Conservation (phyloP, 2,329 filamentous ascomycete species). For the Sclerotinia borealis region DNA sequence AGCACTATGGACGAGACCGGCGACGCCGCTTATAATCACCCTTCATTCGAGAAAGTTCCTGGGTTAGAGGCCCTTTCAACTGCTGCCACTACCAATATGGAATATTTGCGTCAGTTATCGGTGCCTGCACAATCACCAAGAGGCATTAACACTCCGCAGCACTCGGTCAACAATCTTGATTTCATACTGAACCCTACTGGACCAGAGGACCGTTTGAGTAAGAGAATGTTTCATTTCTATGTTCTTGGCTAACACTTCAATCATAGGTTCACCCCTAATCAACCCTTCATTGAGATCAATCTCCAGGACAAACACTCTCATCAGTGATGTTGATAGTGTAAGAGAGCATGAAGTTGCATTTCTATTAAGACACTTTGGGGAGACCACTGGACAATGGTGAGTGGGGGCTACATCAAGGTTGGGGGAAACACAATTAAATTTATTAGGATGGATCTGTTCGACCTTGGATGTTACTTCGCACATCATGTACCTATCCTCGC, state of each 20-base stretch:
- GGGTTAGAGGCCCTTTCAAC: constrained; percentile 49
- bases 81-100: constrained; percentile 40
- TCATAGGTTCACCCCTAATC: constrained; percentile 38
- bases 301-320: constrained; percentile 1
- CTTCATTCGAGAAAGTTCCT: constrained; percentile 37
- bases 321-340: constrained; percentile 28
- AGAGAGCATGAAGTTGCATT: constrained; percentile 53
- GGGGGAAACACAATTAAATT: constrained; percentile 5
- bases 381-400: constrained; percentile 53
- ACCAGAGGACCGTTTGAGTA: constrained; percentile 22
- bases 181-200: constrained; percentile 45
- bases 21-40: constrained; percentile 22
- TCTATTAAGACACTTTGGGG: constrained; percentile 53
- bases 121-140: constrained; percentile 19
- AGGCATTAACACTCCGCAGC: constrained; percentile 21
- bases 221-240: background rate
- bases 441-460: constrained; percentile 47
- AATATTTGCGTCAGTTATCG: constrained; percentile 28
- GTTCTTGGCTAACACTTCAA: constrained; percentile 24
- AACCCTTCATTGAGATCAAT: constrained; percentile 36
- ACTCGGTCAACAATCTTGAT: constrained; percentile 42
- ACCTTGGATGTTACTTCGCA: constrained; percentile 52
- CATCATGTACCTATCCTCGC: constrained; percentile 54
- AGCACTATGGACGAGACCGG: constrained; percentile 18
- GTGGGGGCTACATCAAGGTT: constrained; percentile 12